Conservation (phyloP, 352 stramenopile genomes). For the Globisporangium rhizosaccharum region DNA sequence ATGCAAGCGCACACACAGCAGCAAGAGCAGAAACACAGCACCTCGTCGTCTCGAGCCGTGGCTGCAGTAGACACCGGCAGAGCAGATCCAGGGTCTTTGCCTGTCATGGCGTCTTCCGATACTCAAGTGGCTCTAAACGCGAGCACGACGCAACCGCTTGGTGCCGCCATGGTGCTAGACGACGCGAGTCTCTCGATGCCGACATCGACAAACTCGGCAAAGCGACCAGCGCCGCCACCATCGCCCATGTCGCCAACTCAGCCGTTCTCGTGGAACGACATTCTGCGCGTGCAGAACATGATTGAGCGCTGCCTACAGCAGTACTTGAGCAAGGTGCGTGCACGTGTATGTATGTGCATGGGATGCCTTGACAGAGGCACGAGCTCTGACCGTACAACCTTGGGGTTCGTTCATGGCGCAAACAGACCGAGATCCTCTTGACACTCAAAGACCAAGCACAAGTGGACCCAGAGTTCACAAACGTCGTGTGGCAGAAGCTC, state of each 20-base stretch:
- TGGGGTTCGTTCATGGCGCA: too few species aligned
- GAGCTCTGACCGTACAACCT: neutral
- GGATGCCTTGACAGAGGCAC: too few species aligned
- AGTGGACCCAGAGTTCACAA: slow-evolving; percentile 79
- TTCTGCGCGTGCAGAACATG: slow-evolving; percentile 85
- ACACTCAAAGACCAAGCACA: slow-evolving; percentile 65
- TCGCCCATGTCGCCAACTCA: slow-evolving; percentile 4
- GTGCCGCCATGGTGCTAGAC: neutral
- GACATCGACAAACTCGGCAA: neutral
- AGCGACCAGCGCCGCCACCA: neutral
- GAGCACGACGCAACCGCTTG: too few species aligned
- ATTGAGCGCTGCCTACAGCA: slow-evolving; percentile 89
- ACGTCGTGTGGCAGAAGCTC: slow-evolving; percentile 89
- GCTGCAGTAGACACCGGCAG: neutral
- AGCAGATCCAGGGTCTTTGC: neutral
- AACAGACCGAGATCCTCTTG: slow-evolving; percentile 58
- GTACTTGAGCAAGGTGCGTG: slow-evolving; percentile 82
- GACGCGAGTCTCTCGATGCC: neutral
- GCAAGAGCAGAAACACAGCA: too few species aligned
- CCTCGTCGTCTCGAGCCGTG: too few species aligned
- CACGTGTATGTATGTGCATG: neutral
- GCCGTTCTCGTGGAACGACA: slow-evolving; percentile 85
- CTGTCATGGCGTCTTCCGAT: too few species aligned
- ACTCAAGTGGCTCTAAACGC: too few species aligned
- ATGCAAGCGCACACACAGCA: too few species aligned